Evolutionary conservation across 345 rosid species (phyloP).

Genomic region (Eucalyptus erythrocorys): DNA sequence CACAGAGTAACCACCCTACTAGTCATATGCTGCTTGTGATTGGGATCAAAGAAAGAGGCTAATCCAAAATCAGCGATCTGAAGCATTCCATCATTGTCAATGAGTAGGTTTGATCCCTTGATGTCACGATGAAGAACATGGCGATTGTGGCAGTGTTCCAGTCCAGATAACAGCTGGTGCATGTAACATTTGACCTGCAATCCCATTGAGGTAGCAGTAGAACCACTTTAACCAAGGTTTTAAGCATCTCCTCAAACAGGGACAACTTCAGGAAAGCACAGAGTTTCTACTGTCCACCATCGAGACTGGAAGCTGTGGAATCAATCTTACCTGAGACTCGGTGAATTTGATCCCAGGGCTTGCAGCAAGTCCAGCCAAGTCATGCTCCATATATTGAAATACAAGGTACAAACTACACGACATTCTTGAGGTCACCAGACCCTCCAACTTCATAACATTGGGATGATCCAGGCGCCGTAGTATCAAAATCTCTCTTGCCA

Average conservation of each 20-base stretch:
- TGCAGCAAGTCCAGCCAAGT: conserved; percentile 76
- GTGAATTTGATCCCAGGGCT: conserved; percentile 64
- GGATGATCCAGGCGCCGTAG: conserved; percentile 64
- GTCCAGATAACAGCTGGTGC: conserved; percentile 62
- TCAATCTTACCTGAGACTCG: conserved; percentile 40
- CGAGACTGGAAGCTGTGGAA: neutral
- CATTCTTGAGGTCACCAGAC: conserved; percentile 77
- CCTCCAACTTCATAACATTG: conserved; percentile 66
- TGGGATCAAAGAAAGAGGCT: conserved; percentile 72
- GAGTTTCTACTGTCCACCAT: neutral
- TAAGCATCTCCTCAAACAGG: neutral
- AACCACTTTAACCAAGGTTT: neutral
- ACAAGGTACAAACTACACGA: conserved; percentile 77
- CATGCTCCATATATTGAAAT: conserved; percentile 72
- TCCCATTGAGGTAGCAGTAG: neutral
- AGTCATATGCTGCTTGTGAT: conserved; percentile 78
- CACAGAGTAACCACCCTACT: conserved; percentile 78
- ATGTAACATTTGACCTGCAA: conserved; percentile 67
- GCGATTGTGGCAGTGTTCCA: conserved; percentile 64
- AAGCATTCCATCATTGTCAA: conserved; percentile 61
- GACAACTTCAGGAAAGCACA: neutral
- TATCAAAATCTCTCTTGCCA: conserved; percentile 78
- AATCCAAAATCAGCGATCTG: conserved; percentile 81
- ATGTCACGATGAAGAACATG: conserved; percentile 75
- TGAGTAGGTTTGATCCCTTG: conserved; percentile 80